Percentiles rank a stretch among this genome's conserved stretches.
Evolutionary conservation across 345 rosid genomes (phyloP).

Genomic region (Theobroma cacao): DNA sequence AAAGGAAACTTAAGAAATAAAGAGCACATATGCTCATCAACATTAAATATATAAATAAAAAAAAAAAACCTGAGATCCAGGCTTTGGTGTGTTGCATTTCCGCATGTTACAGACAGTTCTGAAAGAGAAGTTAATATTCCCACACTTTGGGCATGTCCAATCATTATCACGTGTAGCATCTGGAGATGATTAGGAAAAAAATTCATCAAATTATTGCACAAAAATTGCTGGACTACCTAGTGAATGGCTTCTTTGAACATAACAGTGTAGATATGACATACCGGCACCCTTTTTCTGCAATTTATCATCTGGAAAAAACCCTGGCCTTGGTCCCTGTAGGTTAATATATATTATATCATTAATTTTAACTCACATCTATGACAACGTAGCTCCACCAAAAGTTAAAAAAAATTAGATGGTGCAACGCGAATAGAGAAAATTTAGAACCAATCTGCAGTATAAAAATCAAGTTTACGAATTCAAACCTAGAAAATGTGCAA

Average conservation of each 20-base stretch:
- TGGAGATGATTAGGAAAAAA: slow-evolving; percentile 20
- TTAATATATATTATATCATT: background rate
- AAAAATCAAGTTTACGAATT: background rate
- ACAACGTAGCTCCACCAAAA: background rate
- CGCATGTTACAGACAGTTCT: slow-evolving; percentile 98
- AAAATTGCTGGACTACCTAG: background rate
- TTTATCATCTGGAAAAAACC: slow-evolving; percentile 77
- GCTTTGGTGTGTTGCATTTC: slow-evolving; percentile 97
- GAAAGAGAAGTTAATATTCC: slow-evolving; percentile 92
- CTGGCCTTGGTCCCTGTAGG: slow-evolving; percentile 82
- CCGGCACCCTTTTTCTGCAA: slow-evolving; percentile 61
- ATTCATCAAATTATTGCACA: background rate
- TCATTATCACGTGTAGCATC: slow-evolving; percentile 89
- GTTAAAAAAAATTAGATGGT: background rate
- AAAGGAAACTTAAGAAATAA: background rate
- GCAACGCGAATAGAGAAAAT: background rate
- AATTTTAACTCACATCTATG: background rate
- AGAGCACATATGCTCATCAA: background rate
- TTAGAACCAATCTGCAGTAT: background rate
- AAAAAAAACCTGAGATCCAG: slow-evolving; percentile 82
- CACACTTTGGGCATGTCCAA: slow-evolving; percentile 98
- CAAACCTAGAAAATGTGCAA: background rate
- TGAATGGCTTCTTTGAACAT: background rate
- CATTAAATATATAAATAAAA: background rate
- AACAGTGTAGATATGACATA: slow-evolving; percentile 18